These are phyloP conservation scores for Colletotrichum endophyticum DNA, from an alignment of 2,329 filamentous ascomycete species.

Conservation along the genomic window DNA sequence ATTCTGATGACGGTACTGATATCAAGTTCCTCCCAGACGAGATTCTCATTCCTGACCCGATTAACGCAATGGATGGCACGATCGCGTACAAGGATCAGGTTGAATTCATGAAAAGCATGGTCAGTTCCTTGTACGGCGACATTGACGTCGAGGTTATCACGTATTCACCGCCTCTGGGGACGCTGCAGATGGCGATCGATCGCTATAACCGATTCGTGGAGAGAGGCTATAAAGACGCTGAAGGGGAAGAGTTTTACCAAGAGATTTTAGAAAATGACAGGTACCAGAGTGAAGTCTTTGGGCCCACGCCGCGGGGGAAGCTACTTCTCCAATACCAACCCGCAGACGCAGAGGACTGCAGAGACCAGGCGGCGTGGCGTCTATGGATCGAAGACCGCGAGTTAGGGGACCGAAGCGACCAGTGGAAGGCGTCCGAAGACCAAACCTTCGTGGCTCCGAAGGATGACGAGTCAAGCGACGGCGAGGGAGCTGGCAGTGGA, in stretches of 20 bases:
- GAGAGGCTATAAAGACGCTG: rapidly evolving
- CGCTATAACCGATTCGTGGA: rapidly evolving
- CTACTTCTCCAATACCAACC: conserved; percentile 4
- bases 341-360: not conserved
- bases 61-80: not conserved
- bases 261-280: too few species aligned
- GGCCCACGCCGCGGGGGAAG: not conserved
- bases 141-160: not conserved
- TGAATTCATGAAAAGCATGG: not conserved
- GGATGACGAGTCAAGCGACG: not conserved
- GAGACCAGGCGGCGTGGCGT: conserved; percentile 2
- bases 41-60: not conserved
- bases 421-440: not conserved
- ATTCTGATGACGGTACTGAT: not conserved
- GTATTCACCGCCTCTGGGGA: not conserved
- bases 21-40: not conserved
- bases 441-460: not conserved
- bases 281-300: not conserved
- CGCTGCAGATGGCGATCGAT: not conserved
- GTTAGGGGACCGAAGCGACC: conserved; percentile 29
- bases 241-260: not conserved
- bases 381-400: conserved; percentile 22
- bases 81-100: not conserved
- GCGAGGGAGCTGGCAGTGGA: not conserved
- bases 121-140: not conserved